Percentiles rank a stretch among this genome's conserved stretches.
These are phyloP conservation scores for Zea luxurians DNA, from an alignment of 176 grass and related monocot species.

Conservation along the genomic window DNA sequence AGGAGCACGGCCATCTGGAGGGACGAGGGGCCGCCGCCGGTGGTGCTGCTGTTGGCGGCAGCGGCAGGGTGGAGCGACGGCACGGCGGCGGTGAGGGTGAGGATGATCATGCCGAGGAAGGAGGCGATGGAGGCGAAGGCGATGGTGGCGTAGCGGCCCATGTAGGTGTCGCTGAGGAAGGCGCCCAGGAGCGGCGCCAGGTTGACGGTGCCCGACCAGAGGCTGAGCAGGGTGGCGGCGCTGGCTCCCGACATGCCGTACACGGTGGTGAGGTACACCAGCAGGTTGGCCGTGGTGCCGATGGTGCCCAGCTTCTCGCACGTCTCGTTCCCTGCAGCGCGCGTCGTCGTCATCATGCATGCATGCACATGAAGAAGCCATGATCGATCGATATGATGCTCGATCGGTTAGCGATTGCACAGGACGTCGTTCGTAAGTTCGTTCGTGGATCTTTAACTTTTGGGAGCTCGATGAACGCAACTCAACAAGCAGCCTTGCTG, in stretches of 20 bases:
- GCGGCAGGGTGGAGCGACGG: slow-evolving; percentile 38
- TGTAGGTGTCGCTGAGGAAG: slow-evolving; percentile 73
- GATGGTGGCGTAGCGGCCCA: slow-evolving; percentile 75
- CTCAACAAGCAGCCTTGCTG: background rate
- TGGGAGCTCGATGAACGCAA: too few species aligned
- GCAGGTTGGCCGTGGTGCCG: slow-evolving; percentile 62
- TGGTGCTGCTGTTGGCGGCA: background rate
- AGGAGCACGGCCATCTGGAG: slow-evolving; percentile 53
- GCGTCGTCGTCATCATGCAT: too few species aligned
- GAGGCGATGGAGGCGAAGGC: slow-evolving; percentile 53
- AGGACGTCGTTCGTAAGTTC: too few species aligned
- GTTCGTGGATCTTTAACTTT: too few species aligned
- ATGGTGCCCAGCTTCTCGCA: slow-evolving; percentile 80
- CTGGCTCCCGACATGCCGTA: slow-evolving; percentile 56
- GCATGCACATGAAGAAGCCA: too few species aligned
- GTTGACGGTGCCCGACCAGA: slow-evolving; percentile 64
- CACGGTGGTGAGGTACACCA: slow-evolving; percentile 78
- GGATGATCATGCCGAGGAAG: slow-evolving; percentile 67
- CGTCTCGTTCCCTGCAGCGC: slow-evolving; percentile 65
- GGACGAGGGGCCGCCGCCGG: background rate
- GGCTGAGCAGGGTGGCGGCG: slow-evolving; percentile 50
- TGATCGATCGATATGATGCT: too few species aligned
- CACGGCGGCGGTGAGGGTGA: slow-evolving; percentile 67
- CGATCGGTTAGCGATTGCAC: too few species aligned
- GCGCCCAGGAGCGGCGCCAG: slow-evolving; percentile 60